Evolutionary conservation across 2,329 filamentous ascomycete genomes (phyloP), one percentile per base, ranked within the genome.

Genomic region (Trichoderma sp.): DNA sequence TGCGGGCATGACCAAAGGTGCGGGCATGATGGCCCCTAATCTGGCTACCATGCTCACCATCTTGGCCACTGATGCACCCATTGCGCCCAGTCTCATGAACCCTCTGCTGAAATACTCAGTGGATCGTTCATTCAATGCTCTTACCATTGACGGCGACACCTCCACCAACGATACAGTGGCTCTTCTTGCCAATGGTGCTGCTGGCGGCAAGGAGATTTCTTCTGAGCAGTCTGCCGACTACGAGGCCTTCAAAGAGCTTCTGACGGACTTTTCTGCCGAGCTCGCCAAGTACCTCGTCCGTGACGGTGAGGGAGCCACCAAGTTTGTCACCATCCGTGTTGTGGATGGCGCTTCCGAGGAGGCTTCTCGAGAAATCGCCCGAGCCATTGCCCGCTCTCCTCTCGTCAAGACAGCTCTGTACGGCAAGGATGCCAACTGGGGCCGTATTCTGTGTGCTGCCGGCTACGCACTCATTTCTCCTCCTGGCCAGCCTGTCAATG

Each of bases 21-120:
- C 96, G 5, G 96, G 96, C 77, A 99, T 99, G 96, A 97, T 99
- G 79, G 94, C 97, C 78, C 96, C 96, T 59, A 98, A 99, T 84
- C 97, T 99, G 94, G 96, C 94, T 35, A 99, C 96, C 0, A 87
- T 98, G 40, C 89, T 99, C 43, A 94, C 93, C 66, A 91, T 98
- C 71, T 87, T 98, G 76, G 94, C 93, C 76, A 99, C 96, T 16
- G 96, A 99, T 75, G 95, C 91, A 0, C 92, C 94, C 35, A 88
- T 98, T 75, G 85, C 89, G 0, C 85, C 92, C 4, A 77, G 81
- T 0, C 86, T 91, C 11, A 87, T 97, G 70, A 88, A 89, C 60
- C 80, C 85, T 0, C 85, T 96, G 16, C 89, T 98, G 56, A 88
- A 86, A 70, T 84, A 89, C 73, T 92, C 94, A 56, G 90, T 94